phyloP scores from a whole-genome alignment of 2,329 filamentous ascomycete species.

The Talaromyces sp. region DNA sequence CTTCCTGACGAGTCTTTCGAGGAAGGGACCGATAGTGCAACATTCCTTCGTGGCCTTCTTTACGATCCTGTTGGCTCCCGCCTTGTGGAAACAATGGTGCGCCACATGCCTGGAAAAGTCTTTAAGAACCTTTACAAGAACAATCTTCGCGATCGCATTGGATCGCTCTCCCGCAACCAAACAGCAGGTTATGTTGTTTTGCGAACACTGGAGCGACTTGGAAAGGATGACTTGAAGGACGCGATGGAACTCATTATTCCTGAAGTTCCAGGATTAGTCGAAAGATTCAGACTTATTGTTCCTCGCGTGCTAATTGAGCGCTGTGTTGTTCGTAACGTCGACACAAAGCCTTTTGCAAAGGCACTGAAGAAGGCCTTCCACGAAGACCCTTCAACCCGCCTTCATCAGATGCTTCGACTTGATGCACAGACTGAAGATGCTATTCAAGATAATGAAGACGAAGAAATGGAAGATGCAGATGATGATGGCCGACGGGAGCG shows the following conservation, averaged over 20 bases:
- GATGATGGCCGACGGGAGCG: constrained; percentile 46
- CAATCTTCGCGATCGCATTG: constrained; percentile 78
- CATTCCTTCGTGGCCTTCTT: constrained; percentile 82
- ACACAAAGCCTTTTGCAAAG: constrained; percentile 58
- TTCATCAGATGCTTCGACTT: constrained; percentile 64
- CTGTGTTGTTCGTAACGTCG: constrained; percentile 68
- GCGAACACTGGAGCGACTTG: constrained; percentile 77
- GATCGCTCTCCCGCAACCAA: constrained; percentile 82
- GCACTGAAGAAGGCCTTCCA: constrained; percentile 62
- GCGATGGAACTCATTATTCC: constrained; percentile 73
- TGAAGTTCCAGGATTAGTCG: constrained; percentile 71
- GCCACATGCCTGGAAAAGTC: constrained; percentile 77
- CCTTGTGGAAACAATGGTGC: constrained; percentile 82
- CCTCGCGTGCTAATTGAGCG: constrained; percentile 82
- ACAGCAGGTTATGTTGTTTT: constrained; percentile 87
- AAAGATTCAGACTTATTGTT: constrained; percentile 75
- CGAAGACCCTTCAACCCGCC: constrained; percentile 51
- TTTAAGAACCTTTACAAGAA: constrained; percentile 87
- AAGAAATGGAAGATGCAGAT: constrained; percentile 50
- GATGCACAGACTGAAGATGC: constrained; percentile 26
- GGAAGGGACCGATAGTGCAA: constrained; percentile 72
- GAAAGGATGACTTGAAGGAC: constrained; percentile 79
- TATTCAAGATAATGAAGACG: constrained; percentile 38
- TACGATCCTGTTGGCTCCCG: constrained; percentile 91
- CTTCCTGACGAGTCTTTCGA: constrained; percentile 77